Conservation (phyloP, 2,329 filamentous ascomycete genomes). For the Penicillium fuscoglaucum region DNA sequence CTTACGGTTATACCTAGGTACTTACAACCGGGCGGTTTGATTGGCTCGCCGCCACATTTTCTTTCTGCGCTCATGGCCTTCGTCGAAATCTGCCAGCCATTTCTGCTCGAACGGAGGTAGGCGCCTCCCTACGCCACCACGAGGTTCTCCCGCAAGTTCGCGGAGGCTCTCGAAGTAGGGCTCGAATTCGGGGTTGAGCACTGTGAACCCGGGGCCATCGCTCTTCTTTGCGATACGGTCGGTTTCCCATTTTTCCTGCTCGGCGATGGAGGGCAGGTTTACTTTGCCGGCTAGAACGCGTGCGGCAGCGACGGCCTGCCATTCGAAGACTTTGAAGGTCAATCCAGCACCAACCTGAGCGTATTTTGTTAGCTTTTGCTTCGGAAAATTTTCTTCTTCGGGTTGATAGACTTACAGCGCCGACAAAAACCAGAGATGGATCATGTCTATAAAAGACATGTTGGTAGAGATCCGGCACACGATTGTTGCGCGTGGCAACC, state of each 20-base stretch:
- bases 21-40: conserved; percentile 23
- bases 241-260: conserved; percentile 58
- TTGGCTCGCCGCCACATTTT: conserved; percentile 60
- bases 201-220: conserved; percentile 58
- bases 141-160: conserved; percentile 46
- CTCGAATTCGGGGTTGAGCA: conserved; percentile 63
- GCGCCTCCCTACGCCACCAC: conserved; percentile 38
- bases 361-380: conserved; percentile 13
- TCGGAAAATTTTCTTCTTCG: no score
- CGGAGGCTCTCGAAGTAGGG: conserved; percentile 61
- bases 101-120: conserved; percentile 47
- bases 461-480: conserved; percentile 38
- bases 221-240: conserved; percentile 56
- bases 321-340: conserved; percentile 69
- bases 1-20: background rate
- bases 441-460: conserved; percentile 40
- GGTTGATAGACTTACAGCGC: conserved; percentile 44
- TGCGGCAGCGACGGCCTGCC: conserved; percentile 64
- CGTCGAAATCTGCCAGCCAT: conserved; percentile 51
- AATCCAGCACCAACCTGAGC: conserved; percentile 44
- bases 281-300: conserved; percentile 58
- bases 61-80: conserved; percentile 57
- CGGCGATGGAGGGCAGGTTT: conserved; percentile 50
- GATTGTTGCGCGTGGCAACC: conserved; percentile 41
- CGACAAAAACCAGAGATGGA: conserved; percentile 37